Evolutionary conservation across 257 asterid species (phyloP).

Genomic region (Fraxinus anomala): DNA sequence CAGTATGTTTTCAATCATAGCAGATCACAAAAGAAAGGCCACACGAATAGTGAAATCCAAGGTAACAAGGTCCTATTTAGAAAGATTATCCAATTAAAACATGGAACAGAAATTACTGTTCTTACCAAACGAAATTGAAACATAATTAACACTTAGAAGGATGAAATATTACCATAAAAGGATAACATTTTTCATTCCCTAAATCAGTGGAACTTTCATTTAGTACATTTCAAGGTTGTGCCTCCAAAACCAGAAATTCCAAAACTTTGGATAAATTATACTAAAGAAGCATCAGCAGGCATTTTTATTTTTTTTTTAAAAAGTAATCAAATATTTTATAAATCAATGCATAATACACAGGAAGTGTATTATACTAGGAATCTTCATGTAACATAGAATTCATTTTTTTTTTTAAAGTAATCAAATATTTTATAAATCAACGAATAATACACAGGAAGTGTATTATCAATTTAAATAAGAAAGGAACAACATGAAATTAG

Average conservation of each 20-base stretch:
- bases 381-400: too few species aligned
- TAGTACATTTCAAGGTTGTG: neutral
- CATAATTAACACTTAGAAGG: neutral
- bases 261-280: neutral
- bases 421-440: too few species aligned
- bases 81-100: neutral
- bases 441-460: too few species aligned
- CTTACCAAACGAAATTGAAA: neutral
- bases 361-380: too few species aligned
- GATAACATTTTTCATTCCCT: neutral
- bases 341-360: too few species aligned
- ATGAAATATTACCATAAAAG: neutral
- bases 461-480: too few species aligned
- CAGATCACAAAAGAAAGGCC: conserved; percentile 9
- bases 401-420: too few species aligned
- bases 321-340: too few species aligned
- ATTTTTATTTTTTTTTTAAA: too few species aligned
- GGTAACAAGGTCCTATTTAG: neutral
- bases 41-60: conserved; percentile 6
- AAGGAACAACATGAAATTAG: too few species aligned
- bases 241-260: neutral
- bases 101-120: conserved; percentile 1
- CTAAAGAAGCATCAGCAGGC: neutral
- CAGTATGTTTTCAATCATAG: neutral
- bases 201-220: neutral